A percentile compares a stretch with the other conserved stretches of the same genome.
Conservation (phyloP, 2,329 filamentous ascomycete genomes). For the Calonectria hongkongensis region DNA sequence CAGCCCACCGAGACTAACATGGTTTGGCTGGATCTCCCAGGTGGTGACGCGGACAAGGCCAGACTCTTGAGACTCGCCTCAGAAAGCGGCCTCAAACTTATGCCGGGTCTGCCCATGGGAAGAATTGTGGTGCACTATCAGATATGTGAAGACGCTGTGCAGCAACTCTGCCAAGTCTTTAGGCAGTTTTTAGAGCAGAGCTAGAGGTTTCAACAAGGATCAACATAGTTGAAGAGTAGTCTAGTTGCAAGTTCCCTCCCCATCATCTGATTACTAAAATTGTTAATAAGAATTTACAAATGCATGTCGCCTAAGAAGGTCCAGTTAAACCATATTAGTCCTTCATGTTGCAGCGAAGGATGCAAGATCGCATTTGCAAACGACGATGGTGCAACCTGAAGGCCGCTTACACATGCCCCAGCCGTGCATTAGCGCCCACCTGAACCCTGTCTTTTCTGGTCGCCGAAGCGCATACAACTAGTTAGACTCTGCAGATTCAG, state of each 20-base stretch:
- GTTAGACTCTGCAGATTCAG: neutral
- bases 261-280: too few relatives aligned
- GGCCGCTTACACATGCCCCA: neutral
- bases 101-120: neutral
- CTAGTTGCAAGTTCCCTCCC: too few relatives aligned
- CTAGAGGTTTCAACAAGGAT: neutral
- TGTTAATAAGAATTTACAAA: neutral
- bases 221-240: neutral
- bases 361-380: neutral
- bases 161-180: neutral
- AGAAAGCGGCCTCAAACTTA: neutral
- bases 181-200: neutral
- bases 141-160: neutral
- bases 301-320: neutral
- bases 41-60: neutral
- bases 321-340: neutral
- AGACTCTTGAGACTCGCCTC: neutral
- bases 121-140: slow-evolving; percentile 4
- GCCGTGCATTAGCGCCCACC: neutral
- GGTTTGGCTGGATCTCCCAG: neutral
- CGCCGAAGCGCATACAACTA: neutral
- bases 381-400: neutral
- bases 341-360: neutral
- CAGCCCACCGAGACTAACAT: neutral
- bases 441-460: neutral